phyloP scores from a whole-genome alignment of 441 rosid genomes.

The Populus hybrid region DNA sequence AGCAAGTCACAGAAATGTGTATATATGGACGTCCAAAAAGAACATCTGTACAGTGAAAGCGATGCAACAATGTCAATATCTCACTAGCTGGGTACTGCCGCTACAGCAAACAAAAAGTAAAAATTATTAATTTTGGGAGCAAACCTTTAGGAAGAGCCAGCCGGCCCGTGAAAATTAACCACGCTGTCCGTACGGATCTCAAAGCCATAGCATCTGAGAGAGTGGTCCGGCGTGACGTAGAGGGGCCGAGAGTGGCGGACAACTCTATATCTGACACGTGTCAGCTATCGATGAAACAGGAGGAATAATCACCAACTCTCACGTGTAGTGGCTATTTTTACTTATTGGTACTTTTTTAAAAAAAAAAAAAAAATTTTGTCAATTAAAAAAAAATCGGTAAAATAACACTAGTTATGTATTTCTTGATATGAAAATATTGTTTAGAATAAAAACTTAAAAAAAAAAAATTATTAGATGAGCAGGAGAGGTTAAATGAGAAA shows the following conservation, averaged over 20 bases:
- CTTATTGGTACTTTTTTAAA: not conserved
- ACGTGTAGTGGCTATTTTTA: not conserved
- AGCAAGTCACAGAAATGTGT: too few relatives aligned
- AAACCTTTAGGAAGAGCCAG: not conserved
- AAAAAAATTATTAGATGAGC: too few relatives aligned
- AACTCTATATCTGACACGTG: slow-evolving; percentile 16
- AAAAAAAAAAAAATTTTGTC: too few relatives aligned
- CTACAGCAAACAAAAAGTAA: not conserved
- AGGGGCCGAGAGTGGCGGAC: not conserved
- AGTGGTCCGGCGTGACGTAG: slow-evolving; percentile 10
- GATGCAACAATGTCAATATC: slow-evolving; percentile 15
- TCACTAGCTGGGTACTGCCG: not conserved
- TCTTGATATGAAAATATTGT: too few relatives aligned
- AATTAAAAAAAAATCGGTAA: too few relatives aligned
- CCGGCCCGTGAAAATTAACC: not conserved
- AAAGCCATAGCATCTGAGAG: slow-evolving; percentile 1
- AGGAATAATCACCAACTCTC: slow-evolving; percentile 7
- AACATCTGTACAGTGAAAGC: slow-evolving; percentile 11
- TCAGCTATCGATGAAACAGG: not conserved
- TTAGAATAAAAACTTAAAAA: too few relatives aligned
- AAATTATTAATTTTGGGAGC: not conserved
- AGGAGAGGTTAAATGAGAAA: too few relatives aligned
- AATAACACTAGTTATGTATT: too few relatives aligned
- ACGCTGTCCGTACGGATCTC: not conserved
- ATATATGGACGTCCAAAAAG: not conserved